Evolutionary conservation across 1,139 yeast genomes (phyloP).

Genomic region (Kluyveromyces sp.): DNA sequence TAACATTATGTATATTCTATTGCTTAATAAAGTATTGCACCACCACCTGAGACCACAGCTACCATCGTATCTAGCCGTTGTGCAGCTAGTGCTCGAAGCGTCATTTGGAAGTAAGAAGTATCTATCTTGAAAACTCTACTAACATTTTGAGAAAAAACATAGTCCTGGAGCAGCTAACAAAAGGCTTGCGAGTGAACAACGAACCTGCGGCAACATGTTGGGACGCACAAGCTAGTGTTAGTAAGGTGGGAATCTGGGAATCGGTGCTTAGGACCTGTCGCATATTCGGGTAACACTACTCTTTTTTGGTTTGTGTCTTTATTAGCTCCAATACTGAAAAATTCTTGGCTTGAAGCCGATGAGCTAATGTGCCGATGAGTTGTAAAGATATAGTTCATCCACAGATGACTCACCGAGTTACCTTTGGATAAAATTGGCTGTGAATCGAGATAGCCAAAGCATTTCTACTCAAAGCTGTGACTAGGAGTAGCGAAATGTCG

Average conservation of each 20-base stretch:
- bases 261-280: neutral
- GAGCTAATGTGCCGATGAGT: neutral
- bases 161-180: too few species aligned
- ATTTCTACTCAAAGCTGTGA: neutral
- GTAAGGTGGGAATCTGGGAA: neutral
- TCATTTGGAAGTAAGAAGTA: too few species aligned
- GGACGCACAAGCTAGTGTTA: too few species aligned
- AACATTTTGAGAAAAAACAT: too few species aligned
- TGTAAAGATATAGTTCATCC: neutral
- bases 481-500: neutral
- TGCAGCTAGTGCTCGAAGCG: too few species aligned
- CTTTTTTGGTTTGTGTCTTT: neutral
- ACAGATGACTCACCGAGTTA: too few species aligned
- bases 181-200: too few species aligned
- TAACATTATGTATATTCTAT: neutral
- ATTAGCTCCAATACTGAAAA: neutral
- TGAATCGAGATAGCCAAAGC: neutral
- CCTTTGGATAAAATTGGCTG: too few species aligned
- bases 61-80: too few species aligned
- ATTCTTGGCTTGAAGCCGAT: neutral
- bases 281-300: neutral
- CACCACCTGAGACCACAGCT: neutral
- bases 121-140: too few species aligned
- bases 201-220: too few species aligned
- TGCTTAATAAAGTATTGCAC: neutral